Conservation (phyloP, 495 filamentous ascomycete genomes). For the Podospora appendiculata region DNA sequence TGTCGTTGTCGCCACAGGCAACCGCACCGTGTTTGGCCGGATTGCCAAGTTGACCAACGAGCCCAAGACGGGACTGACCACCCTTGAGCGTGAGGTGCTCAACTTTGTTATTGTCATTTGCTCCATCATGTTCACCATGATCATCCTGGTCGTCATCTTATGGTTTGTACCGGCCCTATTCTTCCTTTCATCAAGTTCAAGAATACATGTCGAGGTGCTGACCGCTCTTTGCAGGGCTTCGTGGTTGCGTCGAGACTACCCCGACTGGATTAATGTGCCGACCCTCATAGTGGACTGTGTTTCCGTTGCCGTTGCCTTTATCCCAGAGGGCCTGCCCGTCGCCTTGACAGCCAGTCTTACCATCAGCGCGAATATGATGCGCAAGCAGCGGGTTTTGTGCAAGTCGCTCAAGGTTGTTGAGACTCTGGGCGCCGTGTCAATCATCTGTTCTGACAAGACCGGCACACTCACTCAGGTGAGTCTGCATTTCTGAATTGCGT, state of each 20-base stretch:
- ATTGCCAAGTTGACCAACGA: constrained; percentile 61
- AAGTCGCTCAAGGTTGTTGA: constrained; percentile 63
- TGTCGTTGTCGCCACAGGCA: constrained; percentile 51
- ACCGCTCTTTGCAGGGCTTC: constrained; percentile 40
- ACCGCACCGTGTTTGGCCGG: constrained; percentile 56
- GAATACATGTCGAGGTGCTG: not conserved
- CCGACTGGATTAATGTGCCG: constrained; percentile 59
- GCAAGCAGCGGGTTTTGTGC: constrained; percentile 54
- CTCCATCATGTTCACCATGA: constrained; percentile 45
- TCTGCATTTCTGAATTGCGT: not conserved
- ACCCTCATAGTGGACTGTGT: constrained; percentile 60
- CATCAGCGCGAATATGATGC: constrained; percentile 56
- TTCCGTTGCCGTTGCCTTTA: constrained; percentile 63
- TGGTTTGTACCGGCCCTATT: constrained; percentile 41
- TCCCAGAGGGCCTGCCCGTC: constrained; percentile 65
- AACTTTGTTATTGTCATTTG: constrained; percentile 61
- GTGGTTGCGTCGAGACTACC: constrained; percentile 54
- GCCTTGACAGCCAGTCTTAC: constrained; percentile 50
- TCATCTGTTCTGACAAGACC: constrained; percentile 65
- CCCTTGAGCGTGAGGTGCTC: constrained; percentile 61
- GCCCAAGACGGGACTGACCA: constrained; percentile 51
- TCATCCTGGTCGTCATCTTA: constrained; percentile 47
- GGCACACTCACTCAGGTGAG: constrained; percentile 55
- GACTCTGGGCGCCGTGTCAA: constrained; percentile 57
- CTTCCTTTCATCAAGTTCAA: not conserved